A percentile compares a stretch with the other conserved stretches of the same genome.
phyloP scores from a whole-genome alignment of 2,329 filamentous ascomycete genomes.

The Alternaria viburni region DNA sequence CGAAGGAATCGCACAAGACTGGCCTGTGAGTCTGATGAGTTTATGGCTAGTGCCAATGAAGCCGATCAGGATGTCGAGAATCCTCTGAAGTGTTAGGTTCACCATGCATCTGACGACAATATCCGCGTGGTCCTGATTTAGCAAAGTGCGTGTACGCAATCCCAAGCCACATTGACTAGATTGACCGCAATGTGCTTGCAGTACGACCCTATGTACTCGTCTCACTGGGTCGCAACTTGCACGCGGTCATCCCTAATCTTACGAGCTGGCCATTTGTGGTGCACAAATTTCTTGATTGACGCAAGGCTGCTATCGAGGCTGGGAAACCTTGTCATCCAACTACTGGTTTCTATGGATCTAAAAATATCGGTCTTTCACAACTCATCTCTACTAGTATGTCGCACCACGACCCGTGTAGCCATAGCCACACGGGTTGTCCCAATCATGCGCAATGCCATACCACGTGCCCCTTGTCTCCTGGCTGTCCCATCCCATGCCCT shows the following conservation, averaged over 20 bases:
- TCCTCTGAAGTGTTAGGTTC: constrained; percentile 3
- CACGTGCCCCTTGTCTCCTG: neutral
- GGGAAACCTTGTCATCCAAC: neutral
- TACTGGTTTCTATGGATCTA: neutral
- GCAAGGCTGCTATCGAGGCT: neutral
- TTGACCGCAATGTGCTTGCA: neutral
- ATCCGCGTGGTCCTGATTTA: too few relatives aligned
- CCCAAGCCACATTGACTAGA: too few relatives aligned
- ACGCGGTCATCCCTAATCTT: neutral
- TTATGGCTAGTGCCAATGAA: too few relatives aligned
- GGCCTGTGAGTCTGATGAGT: too few relatives aligned
- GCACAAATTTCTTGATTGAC: neutral
- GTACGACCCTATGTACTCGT: neutral
- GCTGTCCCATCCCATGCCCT: neutral
- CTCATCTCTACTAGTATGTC: neutral
- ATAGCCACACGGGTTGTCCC: neutral
- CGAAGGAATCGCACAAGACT: too few relatives aligned
- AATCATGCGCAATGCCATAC: neutral
- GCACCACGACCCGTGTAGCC: neutral
- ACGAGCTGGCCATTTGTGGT: neutral
- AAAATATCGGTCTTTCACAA: neutral
- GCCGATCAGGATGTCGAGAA: neutral
- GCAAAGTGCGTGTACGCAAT: too few relatives aligned
- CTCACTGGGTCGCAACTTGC: neutral
- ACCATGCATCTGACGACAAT: neutral